Conservation (phyloP, 139 green algal genomes). For the Closterium sp. region DNA sequence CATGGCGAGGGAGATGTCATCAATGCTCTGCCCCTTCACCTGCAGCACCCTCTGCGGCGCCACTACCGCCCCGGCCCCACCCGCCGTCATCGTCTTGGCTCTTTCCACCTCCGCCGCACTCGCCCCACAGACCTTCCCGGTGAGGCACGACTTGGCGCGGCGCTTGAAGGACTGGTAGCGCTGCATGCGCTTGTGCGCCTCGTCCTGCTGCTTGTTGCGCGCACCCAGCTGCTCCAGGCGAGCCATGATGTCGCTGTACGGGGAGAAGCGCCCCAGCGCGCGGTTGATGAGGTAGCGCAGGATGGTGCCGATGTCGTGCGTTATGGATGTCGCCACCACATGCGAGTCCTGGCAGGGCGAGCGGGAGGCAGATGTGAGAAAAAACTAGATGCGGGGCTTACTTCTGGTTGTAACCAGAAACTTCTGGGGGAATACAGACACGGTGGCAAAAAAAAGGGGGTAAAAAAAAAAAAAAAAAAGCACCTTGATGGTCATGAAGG, state of each 20-base stretch:
- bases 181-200: neutral
- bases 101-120: neutral
- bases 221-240: neutral
- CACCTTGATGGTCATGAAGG: neutral
- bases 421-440: too few relatives aligned
- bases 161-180: neutral
- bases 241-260: neutral
- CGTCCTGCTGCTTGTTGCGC: neutral
- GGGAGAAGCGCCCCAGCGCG: neutral
- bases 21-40: neutral
- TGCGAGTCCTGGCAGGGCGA: neutral
- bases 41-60: neutral
- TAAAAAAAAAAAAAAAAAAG: too few relatives aligned
- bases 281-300: neutral
- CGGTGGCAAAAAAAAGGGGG: too few relatives aligned
- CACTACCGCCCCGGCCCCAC: neutral
- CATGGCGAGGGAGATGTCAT: neutral
- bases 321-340: neutral
- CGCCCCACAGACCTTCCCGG: neutral
- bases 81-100: neutral
- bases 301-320: neutral
- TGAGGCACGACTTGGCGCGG: neutral
- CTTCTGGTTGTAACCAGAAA: too few relatives aligned
- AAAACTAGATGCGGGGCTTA: too few relatives aligned
- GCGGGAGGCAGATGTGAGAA: too few relatives aligned